Evolutionary conservation across 148 eudicot genomes (phyloP).

Genomic region (Rheum nobile): DNA sequence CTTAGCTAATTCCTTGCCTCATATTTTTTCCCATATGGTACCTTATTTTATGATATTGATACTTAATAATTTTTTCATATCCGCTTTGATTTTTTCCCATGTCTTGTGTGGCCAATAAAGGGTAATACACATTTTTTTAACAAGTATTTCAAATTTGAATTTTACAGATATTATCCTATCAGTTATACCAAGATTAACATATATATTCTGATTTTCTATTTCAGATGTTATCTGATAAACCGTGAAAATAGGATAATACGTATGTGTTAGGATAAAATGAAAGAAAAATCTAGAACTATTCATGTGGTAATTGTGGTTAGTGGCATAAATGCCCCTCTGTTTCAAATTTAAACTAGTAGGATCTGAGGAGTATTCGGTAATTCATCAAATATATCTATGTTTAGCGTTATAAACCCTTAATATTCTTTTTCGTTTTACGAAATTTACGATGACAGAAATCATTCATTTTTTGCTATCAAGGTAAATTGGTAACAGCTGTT

Average conservation of each 20-base stretch:
- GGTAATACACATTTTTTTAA: background rate
- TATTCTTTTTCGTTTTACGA: background rate
- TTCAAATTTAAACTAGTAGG: background rate
- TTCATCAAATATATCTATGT: background rate
- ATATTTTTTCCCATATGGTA: slow-evolving; percentile 8
- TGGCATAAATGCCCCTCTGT: background rate
- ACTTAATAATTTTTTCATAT: background rate
- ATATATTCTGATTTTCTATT: background rate
- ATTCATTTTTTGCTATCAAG: background rate
- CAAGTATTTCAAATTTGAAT: background rate
- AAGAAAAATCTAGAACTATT: too few relatives aligned
- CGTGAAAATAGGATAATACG: background rate
- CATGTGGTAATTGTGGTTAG: background rate
- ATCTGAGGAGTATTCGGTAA: background rate
- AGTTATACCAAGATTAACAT: background rate
- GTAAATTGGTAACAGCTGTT: slow-evolving; percentile 4
- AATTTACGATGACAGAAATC: background rate
- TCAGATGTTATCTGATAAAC: background rate
- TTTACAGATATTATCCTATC: background rate
- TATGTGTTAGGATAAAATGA: background rate
- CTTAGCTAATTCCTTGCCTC: slow-evolving; percentile 21
- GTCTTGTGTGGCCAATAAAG: slow-evolving; percentile 4
- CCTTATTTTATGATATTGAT: slow-evolving; percentile 1
- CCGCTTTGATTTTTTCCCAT: background rate
- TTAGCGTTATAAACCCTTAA: slow-evolving; percentile 5